Percentiles rank a stretch among this genome's conserved stretches.
phyloP scores from a whole-genome alignment of 2,329 filamentous ascomycete species.

The Cordyceps militaris region DNA sequence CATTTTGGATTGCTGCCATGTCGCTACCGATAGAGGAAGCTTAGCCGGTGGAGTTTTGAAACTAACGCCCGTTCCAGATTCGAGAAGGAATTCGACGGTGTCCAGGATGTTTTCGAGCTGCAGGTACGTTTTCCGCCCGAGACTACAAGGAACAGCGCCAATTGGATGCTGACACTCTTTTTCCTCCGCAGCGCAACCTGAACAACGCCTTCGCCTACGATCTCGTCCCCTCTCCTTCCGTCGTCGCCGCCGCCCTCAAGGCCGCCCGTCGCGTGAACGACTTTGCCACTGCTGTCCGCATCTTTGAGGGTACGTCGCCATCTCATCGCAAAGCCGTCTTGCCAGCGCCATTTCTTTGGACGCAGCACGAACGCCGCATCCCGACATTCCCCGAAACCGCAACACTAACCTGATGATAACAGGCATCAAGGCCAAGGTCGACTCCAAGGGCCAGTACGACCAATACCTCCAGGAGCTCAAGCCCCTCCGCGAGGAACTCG shows the following conservation, averaged over 20 bases:
- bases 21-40: constrained; percentile 6
- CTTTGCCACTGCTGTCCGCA: constrained; percentile 93
- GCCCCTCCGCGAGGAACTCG: constrained; percentile 86
- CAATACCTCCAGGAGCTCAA: constrained; percentile 94
- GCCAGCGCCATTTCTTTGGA: not conserved
- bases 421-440: constrained; percentile 99
- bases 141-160: not conserved
- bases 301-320: constrained; percentile 80
- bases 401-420: constrained; percentile 8
- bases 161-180: not conserved
- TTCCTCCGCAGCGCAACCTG: constrained; percentile 62
- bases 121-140: constrained; percentile 59
- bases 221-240: constrained; percentile 89
- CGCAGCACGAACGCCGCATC: not conserved
- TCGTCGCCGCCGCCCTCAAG: constrained; percentile 84
- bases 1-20: not conserved
- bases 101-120: constrained; percentile 99
- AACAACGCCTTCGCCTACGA: constrained; percentile 99
- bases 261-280: constrained; percentile 96
- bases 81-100: constrained; percentile 96
- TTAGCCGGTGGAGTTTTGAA: constrained; percentile 21
- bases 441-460: constrained; percentile 96
- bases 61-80: constrained; percentile 54
- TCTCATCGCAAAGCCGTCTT: no score
- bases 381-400: not conserved